Percentiles rank a stretch among this genome's conserved stretches.
Conservation (phyloP, 1,139 yeast genomes). For the Protomyces pachydermus region DNA sequence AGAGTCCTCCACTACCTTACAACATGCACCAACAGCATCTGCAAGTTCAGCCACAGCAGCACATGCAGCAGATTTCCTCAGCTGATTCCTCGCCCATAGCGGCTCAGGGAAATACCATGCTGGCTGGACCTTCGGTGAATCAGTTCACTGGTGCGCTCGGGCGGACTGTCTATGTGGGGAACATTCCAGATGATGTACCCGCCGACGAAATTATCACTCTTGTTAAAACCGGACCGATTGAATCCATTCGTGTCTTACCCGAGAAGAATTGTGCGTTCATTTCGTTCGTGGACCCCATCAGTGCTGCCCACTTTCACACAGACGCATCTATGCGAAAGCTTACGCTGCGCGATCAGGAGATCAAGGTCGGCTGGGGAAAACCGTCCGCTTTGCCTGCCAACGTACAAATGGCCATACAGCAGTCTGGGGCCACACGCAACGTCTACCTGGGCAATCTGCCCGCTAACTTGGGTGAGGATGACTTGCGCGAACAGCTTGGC, state of each 20-base stretch:
- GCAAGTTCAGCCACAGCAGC: background rate
- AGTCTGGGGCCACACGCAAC: constrained; percentile 86
- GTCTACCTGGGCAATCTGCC: constrained; percentile 76
- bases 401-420: constrained; percentile 66
- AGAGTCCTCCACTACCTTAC: constrained; percentile 10
- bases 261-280: constrained; percentile 49
- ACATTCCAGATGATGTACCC: constrained; percentile 61
- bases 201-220: constrained; percentile 19
- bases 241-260: constrained; percentile 54
- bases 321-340: constrained; percentile 47
- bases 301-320: constrained; percentile 50
- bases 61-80: background rate
- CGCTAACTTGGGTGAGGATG: constrained; percentile 54
- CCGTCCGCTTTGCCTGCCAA: constrained; percentile 45
- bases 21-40: background rate
- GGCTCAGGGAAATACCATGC: background rate
- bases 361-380: constrained; percentile 41
- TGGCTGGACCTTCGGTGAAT: background rate
- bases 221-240: constrained; percentile 68
- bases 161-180: constrained; percentile 86
- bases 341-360: constrained; percentile 46
- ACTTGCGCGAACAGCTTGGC: constrained; percentile 59
- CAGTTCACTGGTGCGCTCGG: constrained; percentile 34
- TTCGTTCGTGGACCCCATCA: constrained; percentile 46
- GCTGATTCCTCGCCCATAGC: background rate